These are phyloP conservation scores for Aspergillus niger DNA, from an alignment of 2,329 filamentous ascomycete genomes.

Conservation along the genomic window DNA sequence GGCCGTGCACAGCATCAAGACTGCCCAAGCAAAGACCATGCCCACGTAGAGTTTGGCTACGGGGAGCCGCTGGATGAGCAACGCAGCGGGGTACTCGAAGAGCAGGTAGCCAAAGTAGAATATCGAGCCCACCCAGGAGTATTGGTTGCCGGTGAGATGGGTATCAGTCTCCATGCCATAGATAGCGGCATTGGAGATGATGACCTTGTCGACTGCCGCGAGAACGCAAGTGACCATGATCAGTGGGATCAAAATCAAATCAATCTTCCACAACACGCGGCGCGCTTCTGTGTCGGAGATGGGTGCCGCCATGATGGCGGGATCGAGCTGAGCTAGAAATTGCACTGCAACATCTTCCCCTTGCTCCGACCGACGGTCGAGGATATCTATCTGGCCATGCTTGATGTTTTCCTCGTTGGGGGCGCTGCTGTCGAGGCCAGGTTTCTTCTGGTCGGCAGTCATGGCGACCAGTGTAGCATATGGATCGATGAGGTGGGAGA, in stretches of 20 bases:
- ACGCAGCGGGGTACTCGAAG: not conserved
- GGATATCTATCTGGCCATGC: not conserved
- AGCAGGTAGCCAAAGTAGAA: conserved; percentile 8
- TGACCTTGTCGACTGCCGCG: conserved; percentile 8
- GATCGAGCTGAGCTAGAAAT: conserved; percentile 4
- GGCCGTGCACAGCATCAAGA: not conserved
- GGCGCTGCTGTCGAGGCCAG: not conserved
- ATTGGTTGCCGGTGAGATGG: conserved; percentile 3
- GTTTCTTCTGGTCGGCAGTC: not conserved
- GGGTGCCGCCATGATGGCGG: not conserved
- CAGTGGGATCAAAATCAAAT: conserved; percentile 8
- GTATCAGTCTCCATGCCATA: conserved; percentile 5
- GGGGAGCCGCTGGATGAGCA: conserved; percentile 2
- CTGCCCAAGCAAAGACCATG: conserved; percentile 4
- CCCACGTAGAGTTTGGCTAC: not conserved
- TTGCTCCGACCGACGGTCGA: not conserved
- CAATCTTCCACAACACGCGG: conserved; percentile 10
- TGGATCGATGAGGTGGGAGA: not conserved
- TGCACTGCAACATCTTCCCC: conserved; percentile 3
- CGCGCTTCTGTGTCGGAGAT: not conserved
- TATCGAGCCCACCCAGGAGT: conserved; percentile 11
- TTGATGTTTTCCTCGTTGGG: not conserved
- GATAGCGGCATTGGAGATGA: conserved; percentile 7
- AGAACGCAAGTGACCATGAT: conserved; percentile 6
- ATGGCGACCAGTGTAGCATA: not conserved